Percentiles rank a stretch among this genome's conserved stretches.
These are phyloP conservation scores for Aspergillus eucalypticola DNA, from an alignment of 2,329 filamentous ascomycete species.

Conservation along the genomic window DNA sequence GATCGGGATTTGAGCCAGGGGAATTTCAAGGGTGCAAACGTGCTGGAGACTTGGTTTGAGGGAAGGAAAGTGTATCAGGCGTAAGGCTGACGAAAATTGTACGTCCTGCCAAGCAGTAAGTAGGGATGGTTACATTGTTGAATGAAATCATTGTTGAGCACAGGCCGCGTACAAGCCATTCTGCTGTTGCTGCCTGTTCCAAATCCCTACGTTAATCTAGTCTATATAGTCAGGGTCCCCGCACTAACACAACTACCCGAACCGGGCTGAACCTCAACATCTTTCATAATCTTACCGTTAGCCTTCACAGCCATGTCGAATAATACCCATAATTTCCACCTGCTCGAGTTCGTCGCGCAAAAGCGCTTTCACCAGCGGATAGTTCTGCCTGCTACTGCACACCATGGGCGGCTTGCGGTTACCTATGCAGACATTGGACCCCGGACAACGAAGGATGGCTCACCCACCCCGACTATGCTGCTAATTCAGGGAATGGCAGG, in stretches of 20 bases:
- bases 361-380: constrained; percentile 3
- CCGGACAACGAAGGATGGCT: not conserved
- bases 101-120: no score
- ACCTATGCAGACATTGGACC: constrained; percentile 3
- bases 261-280: not conserved
- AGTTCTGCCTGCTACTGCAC: not conserved
- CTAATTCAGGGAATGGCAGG: not conserved
- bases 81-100: not conserved
- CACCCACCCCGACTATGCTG: not conserved
- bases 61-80: constrained; percentile 19
- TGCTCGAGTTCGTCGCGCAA: not conserved
- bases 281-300: no score
- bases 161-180: no score
- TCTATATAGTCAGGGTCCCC: not conserved
- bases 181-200: no score
- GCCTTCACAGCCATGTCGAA: not conserved
- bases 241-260: not conserved
- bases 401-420: not conserved
- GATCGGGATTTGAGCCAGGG: constrained; percentile 32
- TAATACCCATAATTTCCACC: not conserved
- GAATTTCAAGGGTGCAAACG: constrained; percentile 28
- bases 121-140: not conserved
- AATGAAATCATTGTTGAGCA: not conserved
- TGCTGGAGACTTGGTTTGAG: constrained; percentile 33
- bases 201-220: no score